Conservation (phyloP, 2,329 filamentous ascomycete genomes). For the Bipolaris oryzae region DNA sequence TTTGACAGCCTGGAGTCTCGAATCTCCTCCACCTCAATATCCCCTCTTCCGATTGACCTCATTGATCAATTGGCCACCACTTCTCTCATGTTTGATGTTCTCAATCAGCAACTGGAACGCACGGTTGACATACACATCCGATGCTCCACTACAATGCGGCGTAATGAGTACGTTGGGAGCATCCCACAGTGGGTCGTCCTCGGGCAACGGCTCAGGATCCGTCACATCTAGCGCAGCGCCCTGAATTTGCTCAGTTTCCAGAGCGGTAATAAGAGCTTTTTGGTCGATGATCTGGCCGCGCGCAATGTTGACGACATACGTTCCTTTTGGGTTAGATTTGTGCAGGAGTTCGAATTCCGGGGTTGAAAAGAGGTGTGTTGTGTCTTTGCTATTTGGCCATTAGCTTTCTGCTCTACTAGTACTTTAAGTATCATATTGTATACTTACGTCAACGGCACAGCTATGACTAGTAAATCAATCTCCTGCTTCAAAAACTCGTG, state of each 20-base stretch:
- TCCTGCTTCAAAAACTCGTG: slow-evolving; percentile 61
- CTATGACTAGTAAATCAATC: slow-evolving; percentile 63
- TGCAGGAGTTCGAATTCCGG: slow-evolving; percentile 63
- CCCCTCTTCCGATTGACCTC: slow-evolving; percentile 65
- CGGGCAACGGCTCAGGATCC: slow-evolving; percentile 76
- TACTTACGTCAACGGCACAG: slow-evolving; percentile 61
- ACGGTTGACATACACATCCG: slow-evolving; percentile 61
- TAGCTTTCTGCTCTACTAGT: not conserved
- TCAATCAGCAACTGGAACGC: slow-evolving; percentile 63
- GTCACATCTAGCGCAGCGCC: slow-evolving; percentile 81
- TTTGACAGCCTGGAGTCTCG: not conserved
- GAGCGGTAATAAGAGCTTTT: slow-evolving; percentile 65
- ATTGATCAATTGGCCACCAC: slow-evolving; percentile 65
- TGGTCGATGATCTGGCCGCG: slow-evolving; percentile 69
- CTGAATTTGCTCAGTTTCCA: slow-evolving; percentile 61
- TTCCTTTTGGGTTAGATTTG: slow-evolving; percentile 49
- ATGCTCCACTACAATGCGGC: slow-evolving; percentile 65
- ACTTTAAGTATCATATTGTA: too few species aligned
- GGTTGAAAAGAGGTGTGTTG: slow-evolving; percentile 60
- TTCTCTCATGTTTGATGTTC: slow-evolving; percentile 61
- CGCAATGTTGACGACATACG: slow-evolving; percentile 74
- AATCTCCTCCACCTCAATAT: slow-evolving; percentile 54
- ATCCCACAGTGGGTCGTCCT: slow-evolving; percentile 71
- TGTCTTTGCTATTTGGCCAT: slow-evolving; percentile 47
- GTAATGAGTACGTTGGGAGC: slow-evolving; percentile 72